Conservation (phyloP, 306 rosid species). For the Cucumis melo region DNA sequence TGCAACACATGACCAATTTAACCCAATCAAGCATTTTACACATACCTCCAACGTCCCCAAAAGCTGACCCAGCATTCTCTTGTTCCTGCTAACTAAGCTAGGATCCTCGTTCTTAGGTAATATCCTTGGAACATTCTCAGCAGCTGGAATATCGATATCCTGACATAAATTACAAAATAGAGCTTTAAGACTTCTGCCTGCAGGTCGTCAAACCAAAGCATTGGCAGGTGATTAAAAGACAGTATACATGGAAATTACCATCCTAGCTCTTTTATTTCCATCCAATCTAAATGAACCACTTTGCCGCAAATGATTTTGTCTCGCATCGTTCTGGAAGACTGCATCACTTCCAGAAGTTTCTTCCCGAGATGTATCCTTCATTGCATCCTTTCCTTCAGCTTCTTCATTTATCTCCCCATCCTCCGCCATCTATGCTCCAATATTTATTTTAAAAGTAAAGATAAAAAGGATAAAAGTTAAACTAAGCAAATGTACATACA, state of each 20-base stretch:
- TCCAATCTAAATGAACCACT: constrained; percentile 51
- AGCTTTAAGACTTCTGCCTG: constrained; percentile 4
- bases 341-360: constrained; percentile 18
- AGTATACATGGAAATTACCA: constrained; percentile 20
- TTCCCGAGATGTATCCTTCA: constrained; percentile 19
- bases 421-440: constrained; percentile 55
- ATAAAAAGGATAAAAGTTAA: neutral
- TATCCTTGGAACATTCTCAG: constrained; percentile 64
- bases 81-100: constrained; percentile 79
- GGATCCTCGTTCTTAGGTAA: constrained; percentile 91
- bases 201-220: constrained; percentile 1
- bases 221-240: neutral
- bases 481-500: neutral
- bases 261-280: constrained; percentile 31
- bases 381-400: constrained; percentile 32
- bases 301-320: constrained; percentile 28
- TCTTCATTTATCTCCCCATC: constrained; percentile 63
- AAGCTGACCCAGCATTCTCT: constrained; percentile 93
- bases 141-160: constrained; percentile 55
- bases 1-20: neutral
- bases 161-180: constrained; percentile 10
- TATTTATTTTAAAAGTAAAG: neutral
- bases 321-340: constrained; percentile 20
- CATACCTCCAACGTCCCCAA: constrained; percentile 88
- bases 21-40: constrained; percentile 1